These are phyloP conservation scores for Asterochloris sp. DNA, from an alignment of 139 green algal genomes.

Conservation along the genomic window DNA sequence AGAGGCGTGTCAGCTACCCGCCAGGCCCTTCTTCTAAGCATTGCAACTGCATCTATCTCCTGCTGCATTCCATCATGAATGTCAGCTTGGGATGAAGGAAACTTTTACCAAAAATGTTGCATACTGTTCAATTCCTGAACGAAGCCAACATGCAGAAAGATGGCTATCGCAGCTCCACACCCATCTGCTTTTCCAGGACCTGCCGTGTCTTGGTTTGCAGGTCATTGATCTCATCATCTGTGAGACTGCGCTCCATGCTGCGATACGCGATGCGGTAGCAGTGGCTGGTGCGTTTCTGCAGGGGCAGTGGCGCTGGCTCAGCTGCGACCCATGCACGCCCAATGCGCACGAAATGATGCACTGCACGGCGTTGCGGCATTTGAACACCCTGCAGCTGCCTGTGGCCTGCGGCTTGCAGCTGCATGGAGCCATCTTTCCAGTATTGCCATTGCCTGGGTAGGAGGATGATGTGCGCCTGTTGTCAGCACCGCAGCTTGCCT, in stretches of 20 bases:
- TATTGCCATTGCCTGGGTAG: too few species aligned
- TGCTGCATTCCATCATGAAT: too few species aligned
- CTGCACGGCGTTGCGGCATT: too few species aligned
- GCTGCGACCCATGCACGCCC: not conserved
- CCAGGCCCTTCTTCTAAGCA: too few species aligned
- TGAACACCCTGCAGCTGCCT: not conserved
- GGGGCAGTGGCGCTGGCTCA: not conserved
- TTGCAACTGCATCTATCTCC: too few species aligned
- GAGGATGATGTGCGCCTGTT: too few species aligned
- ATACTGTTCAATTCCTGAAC: too few species aligned
- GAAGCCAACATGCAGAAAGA: too few species aligned
- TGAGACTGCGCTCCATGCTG: conserved; percentile 58
- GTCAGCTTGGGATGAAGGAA: too few species aligned
- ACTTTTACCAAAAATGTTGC: too few species aligned
- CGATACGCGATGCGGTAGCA: conserved; percentile 97
- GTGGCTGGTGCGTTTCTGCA: conserved; percentile 70
- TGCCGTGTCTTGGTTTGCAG: conserved; percentile 69
- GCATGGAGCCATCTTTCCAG: not conserved
- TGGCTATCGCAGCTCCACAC: conserved; percentile 42
- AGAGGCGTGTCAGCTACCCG: too few species aligned
- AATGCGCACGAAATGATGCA: not conserved
- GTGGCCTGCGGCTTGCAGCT: not conserved
- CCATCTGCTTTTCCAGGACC: conserved; percentile 27
- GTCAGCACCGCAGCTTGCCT: conserved; percentile 14
- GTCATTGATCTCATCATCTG: conserved; percentile 96